Evolutionary conservation across 805 yeast species (phyloP).

Genomic region (Yarrowia sp.): DNA sequence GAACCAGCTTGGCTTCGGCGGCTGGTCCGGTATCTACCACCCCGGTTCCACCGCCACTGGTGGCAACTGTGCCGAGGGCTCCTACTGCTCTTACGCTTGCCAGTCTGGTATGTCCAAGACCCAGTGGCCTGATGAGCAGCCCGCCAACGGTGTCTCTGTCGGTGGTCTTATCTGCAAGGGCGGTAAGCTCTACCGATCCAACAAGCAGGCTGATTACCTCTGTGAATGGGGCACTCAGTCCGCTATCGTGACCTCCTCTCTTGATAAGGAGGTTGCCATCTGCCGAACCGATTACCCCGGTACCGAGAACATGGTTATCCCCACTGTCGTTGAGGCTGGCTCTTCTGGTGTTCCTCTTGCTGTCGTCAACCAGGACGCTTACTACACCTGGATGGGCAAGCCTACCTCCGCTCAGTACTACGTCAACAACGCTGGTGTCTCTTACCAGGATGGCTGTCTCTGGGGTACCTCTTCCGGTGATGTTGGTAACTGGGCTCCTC

Average conservation of each 20-base stretch:
- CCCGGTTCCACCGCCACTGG: conserved; percentile 53
- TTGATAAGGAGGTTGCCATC: conserved; percentile 68
- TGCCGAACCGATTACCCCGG: conserved; percentile 99
- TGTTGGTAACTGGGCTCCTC: conserved; percentile 98
- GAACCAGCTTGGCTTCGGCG: conserved; percentile 72
- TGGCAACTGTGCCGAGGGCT: conserved; percentile 74
- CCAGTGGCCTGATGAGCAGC: conserved; percentile 92
- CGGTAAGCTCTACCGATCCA: conserved; percentile 82
- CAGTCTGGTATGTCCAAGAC: conserved; percentile 99
- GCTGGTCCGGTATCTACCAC: conserved; percentile 72
- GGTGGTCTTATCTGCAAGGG: conserved; percentile 88
- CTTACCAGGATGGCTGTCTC: conserved; percentile 83
- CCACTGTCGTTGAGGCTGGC: conserved; percentile 78
- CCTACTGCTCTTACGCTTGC: conserved; percentile 96
- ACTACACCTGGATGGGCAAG: conserved; percentile 79
- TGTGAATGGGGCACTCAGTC: conserved; percentile 83
- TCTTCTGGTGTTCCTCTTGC: conserved; percentile 55
- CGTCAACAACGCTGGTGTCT: conserved; percentile 94
- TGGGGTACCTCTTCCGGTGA: conserved; percentile 84
- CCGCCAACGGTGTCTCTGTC: conserved; percentile 80
- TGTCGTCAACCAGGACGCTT: conserved; percentile 71
- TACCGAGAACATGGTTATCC: conserved; percentile 96
- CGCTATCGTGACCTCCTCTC: conserved; percentile 65
- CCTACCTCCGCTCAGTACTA: conserved; percentile 93
- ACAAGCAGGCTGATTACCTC: conserved; percentile 60